These are phyloP conservation scores for Oropetium thomaeum DNA, from an alignment of 176 grass and related monocot species.

Conservation along the genomic window DNA sequence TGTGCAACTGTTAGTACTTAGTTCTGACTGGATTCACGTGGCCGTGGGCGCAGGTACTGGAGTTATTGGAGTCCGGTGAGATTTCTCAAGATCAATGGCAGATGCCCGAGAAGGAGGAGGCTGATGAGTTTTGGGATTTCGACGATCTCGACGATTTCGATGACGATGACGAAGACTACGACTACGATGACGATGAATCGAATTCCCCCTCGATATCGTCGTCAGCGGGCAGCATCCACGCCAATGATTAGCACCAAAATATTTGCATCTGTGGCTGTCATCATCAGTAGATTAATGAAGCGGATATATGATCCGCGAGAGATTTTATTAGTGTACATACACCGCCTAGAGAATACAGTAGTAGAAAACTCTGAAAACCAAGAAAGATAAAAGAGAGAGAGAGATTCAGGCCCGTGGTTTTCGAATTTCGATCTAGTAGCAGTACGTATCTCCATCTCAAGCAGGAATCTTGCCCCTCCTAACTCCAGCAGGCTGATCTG, in stretches of 20 bases:
- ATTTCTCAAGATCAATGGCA: slow-evolving; percentile 64
- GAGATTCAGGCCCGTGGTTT: slow-evolving; percentile 30
- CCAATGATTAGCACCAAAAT: slow-evolving; percentile 36
- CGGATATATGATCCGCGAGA: slow-evolving; percentile 15
- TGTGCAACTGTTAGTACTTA: slow-evolving; percentile 19
- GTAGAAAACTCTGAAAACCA: slow-evolving; percentile 12
- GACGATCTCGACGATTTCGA: slow-evolving; percentile 69
- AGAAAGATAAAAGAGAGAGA: slow-evolving; percentile 12
- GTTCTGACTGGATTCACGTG: slow-evolving; percentile 19
- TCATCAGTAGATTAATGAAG: slow-evolving; percentile 41
- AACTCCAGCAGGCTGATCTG: slow-evolving; percentile 7
- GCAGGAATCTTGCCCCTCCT: slow-evolving; percentile 30
- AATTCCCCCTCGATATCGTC: slow-evolving; percentile 60
- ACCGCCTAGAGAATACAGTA: slow-evolving; percentile 41
- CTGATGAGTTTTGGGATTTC: slow-evolving; percentile 76
- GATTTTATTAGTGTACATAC: slow-evolving; percentile 50
- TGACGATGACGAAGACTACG: slow-evolving; percentile 37
- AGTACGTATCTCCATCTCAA: slow-evolving; percentile 5
- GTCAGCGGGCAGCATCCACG: slow-evolving; percentile 56
- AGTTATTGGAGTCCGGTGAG: slow-evolving; percentile 60
- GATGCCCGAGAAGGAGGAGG: slow-evolving; percentile 54
- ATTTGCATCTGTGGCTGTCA: slow-evolving; percentile 45
- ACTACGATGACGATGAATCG: slow-evolving; percentile 45
- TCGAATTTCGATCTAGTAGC: no score
- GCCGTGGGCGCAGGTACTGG: slow-evolving; percentile 46